These are phyloP conservation scores for Drechslerella dactyloides DNA, from an alignment of 2,329 filamentous ascomycete genomes.

Conservation along the genomic window DNA sequence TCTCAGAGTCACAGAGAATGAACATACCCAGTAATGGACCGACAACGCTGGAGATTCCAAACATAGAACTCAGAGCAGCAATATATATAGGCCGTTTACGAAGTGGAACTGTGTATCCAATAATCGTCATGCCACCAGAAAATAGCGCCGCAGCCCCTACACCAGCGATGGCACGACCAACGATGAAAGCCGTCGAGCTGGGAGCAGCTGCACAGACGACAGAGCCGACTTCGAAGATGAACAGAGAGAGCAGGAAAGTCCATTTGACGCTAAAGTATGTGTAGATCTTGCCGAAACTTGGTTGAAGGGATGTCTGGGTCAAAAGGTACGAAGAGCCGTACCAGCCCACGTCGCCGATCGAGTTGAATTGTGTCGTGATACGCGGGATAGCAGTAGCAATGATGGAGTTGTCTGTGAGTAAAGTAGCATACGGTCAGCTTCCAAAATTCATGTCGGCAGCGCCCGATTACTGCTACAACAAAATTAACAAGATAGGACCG, in stretches of 20 bases:
- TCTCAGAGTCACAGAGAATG: background rate
- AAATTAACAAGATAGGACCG: background rate
- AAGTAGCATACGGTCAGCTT: background rate
- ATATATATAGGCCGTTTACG: slow-evolving; percentile 55
- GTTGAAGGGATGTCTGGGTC: slow-evolving; percentile 58
- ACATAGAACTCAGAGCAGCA: slow-evolving; percentile 58
- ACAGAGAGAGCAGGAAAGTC: slow-evolving; percentile 43
- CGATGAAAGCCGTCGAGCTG: slow-evolving; percentile 62
- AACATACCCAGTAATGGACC: slow-evolving; percentile 62
- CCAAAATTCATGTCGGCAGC: background rate
- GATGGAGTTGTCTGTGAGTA: slow-evolving; percentile 38
- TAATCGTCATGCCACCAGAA: slow-evolving; percentile 63
- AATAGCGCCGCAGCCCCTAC: slow-evolving; percentile 60
- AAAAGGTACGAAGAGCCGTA: slow-evolving; percentile 59
- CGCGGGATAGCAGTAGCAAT: slow-evolving; percentile 50
- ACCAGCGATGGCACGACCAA: slow-evolving; percentile 64
- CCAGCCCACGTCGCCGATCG: slow-evolving; percentile 59
- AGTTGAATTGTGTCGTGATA: slow-evolving; percentile 56
- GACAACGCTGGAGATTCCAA: slow-evolving; percentile 62
- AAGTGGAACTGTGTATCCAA: slow-evolving; percentile 56
- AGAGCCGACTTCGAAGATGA: slow-evolving; percentile 59
- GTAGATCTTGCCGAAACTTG: slow-evolving; percentile 60
- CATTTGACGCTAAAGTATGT: slow-evolving; percentile 58
- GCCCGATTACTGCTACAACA: background rate
- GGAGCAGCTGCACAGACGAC: slow-evolving; percentile 65